Percentiles rank a stretch among this genome's conserved stretches.
phyloP scores from a whole-genome alignment of 2,329 filamentous ascomycete species.

The Aspergillus sp. region DNA sequence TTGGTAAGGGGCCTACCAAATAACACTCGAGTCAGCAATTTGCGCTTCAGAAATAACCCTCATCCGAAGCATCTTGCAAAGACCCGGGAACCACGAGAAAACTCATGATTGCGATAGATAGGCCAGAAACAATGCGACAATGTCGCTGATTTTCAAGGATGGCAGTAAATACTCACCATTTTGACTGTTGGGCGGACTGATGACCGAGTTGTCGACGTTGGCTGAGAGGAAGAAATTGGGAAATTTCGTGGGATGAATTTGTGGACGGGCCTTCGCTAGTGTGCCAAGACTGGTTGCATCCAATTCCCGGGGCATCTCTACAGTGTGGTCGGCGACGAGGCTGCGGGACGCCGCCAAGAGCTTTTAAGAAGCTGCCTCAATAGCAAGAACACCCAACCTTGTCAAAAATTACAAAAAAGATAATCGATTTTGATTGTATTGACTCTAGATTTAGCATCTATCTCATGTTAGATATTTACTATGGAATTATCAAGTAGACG shows the following conservation, averaged over 20 bases:
- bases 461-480: not conserved
- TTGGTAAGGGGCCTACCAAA: constrained; percentile 69
- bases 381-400: not conserved
- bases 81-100: constrained; percentile 56
- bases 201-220: constrained; percentile 37
- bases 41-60: constrained; percentile 80
- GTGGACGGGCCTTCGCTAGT: constrained; percentile 45
- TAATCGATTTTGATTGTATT: not conserved
- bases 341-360: not conserved
- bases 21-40: constrained; percentile 95
- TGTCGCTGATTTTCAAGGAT: constrained; percentile 26
- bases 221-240: constrained; percentile 28
- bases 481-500: not conserved
- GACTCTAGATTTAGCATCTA: not conserved
- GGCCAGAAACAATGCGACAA: constrained; percentile 4
- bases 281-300: constrained; percentile 29
- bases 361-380: not conserved
- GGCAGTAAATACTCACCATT: constrained; percentile 43
- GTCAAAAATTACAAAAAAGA: not conserved
- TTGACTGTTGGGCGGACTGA: constrained; percentile 41
- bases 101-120: constrained; percentile 9
- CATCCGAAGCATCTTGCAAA: constrained; percentile 98
- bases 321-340: constrained; percentile 44
- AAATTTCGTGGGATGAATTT: constrained; percentile 39
- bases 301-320: constrained; percentile 16